These are phyloP conservation scores for Annona squamosa DNA, from an alignment of 164 flowering plant genomes.

Conservation along the genomic window DNA sequence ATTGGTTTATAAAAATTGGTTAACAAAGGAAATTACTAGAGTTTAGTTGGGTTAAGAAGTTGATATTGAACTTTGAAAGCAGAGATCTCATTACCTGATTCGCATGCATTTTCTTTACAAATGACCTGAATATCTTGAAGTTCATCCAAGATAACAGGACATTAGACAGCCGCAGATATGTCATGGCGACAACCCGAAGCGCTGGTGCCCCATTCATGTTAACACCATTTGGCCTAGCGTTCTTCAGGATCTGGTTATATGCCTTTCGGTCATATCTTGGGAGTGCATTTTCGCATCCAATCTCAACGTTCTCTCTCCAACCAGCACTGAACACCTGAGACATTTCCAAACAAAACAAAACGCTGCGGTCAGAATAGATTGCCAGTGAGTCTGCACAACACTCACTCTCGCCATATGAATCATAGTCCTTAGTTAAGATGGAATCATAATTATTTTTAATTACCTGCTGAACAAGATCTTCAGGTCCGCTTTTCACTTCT, in stretches of 20 bases:
- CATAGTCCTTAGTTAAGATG: not conserved
- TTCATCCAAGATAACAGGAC: slow-evolving; percentile 38
- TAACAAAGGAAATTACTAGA: no score
- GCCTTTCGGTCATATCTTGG: slow-evolving; percentile 49
- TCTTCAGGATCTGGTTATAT: slow-evolving; percentile 70
- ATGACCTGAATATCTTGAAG: slow-evolving; percentile 48
- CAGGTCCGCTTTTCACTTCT: slow-evolving; percentile 54
- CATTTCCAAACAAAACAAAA: not conserved
- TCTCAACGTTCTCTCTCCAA: slow-evolving; percentile 65
- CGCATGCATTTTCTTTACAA: slow-evolving; percentile 81
- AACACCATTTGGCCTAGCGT: slow-evolving; percentile 78
- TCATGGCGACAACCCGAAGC: slow-evolving; percentile 47
- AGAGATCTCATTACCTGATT: slow-evolving; percentile 40
- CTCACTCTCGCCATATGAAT: not conserved
- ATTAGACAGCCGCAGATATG: slow-evolving; percentile 67
- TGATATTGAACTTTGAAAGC: not conserved
- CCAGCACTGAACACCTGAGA: slow-evolving; percentile 62
- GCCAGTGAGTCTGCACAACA: not conserved
- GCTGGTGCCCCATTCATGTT: slow-evolving; percentile 47
- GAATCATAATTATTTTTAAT: not conserved
- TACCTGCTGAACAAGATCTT: slow-evolving; percentile 89
- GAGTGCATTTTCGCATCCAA: slow-evolving; percentile 85
- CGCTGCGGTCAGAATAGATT: not conserved
- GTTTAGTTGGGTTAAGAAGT: not conserved
- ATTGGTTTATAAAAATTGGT: no score